Base-by-base conservation (phyloP, 2,329 filamentous ascomycete species). In the Hymenoscyphus albidus region DNA sequence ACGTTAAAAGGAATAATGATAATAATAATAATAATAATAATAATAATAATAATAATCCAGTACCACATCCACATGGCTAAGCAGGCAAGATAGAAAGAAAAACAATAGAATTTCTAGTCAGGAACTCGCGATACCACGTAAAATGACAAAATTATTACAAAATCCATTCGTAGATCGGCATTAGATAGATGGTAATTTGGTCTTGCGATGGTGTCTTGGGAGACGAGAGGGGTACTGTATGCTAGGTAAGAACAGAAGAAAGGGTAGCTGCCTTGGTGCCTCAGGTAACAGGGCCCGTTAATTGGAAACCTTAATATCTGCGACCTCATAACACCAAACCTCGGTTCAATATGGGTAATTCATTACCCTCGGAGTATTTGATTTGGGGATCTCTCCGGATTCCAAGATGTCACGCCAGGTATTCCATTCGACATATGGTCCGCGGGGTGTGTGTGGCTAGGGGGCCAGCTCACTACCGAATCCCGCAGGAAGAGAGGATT, bases 401-500 rank as follows among this genome's bases (percentile, higher is more conserved):
- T 51, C n/a, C 16, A 16, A 14, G 16, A 5, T 42, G 27, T 3
- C 27, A 42, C 1, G 12, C 2, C 16, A 6, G n/a, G 44, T 51
- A 51, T 18, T 51, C 44, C 7, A 51, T 51, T 51, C 7, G 44
- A 18, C 44, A 51, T 22, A 51, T 51, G 16, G 22, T 22, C 44
- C 1, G 5, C 22, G 7, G 16, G 22, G n/a, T 18, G 5, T 3
- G 7, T 16, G 12, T 18, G 44, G 44, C 18, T 12, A 51, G 2
- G 27, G 27, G 27, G 27, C 27, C 27, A 2, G 16, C 44, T 51
- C n/a, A 51, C 44, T 51, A 10, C 44, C 44, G 44, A 18, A 51
- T 51, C 44, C 44, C 44, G 7, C 44, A 51, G 44, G 42, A 48
- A 48, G 42, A 48, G 42, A 48, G 42, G 42, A 48, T 48, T 48